Conservation (phyloP, 345 rosid genomes). For the Brassica carinata region DNA sequence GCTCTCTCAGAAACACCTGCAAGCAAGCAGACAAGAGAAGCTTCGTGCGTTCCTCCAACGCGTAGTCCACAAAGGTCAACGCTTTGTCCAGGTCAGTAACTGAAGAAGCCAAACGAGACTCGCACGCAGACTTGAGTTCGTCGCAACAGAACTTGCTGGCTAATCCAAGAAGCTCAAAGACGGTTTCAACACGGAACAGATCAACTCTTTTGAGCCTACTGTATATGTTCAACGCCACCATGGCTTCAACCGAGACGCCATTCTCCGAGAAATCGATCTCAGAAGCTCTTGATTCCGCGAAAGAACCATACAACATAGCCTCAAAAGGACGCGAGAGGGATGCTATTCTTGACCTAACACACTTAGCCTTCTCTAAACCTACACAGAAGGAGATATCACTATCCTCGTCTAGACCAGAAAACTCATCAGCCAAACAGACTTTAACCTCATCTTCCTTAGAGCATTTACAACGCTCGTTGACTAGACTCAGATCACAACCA, state of each 20-base stretch:
- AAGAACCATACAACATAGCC: slow-evolving; percentile 81
- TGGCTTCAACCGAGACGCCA: slow-evolving; percentile 66
- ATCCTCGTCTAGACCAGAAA: slow-evolving; percentile 47
- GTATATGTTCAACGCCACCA: slow-evolving; percentile 74
- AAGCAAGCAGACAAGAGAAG: slow-evolving; percentile 87
- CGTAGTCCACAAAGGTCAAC: slow-evolving; percentile 66
- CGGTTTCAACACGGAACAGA: slow-evolving; percentile 55
- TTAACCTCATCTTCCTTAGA: slow-evolving; percentile 7
- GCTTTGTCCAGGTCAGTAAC: slow-evolving; percentile 61
- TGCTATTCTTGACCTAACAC: slow-evolving; percentile 64
- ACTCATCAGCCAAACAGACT: slow-evolving; percentile 30
- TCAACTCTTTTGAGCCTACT: slow-evolving; percentile 69
- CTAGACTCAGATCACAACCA: slow-evolving; percentile 50
- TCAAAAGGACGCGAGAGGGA: slow-evolving; percentile 72
- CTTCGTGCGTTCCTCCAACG: slow-evolving; percentile 67
- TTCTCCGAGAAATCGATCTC: slow-evolving; percentile 64
- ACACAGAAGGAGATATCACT: slow-evolving; percentile 55
- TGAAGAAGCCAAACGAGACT: slow-evolving; percentile 68
- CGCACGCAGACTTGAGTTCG: slow-evolving; percentile 78
- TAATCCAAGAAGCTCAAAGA: slow-evolving; percentile 73
- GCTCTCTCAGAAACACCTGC: slow-evolving; percentile 74
- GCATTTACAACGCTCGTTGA: slow-evolving; percentile 52
- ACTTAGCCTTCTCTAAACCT: slow-evolving; percentile 57
- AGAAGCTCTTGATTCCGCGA: slow-evolving; percentile 57
- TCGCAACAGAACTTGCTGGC: slow-evolving; percentile 90